Evolutionary conservation across 352 stramenopile species (phyloP), one percentile per base, ranked within the genome.

Genomic region (Pythium aphanidermatum): DNA sequence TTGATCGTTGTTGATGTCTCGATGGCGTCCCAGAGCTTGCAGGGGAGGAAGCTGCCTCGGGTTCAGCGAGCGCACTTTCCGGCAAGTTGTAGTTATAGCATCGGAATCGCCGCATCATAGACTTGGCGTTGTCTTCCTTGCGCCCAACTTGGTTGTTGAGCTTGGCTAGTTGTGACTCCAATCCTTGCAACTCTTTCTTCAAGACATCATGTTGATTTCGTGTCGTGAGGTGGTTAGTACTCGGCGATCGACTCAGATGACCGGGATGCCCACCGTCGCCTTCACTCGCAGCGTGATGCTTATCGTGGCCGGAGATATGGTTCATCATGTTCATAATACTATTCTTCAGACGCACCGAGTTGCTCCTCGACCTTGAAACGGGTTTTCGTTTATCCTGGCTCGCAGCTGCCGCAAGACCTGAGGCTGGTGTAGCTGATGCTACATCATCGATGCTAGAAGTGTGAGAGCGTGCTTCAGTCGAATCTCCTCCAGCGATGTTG

Each of bases 71-170:
- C 37, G 65, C 62, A 16, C 58, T 74, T 50, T 84, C 73, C 3
- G 78, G 71, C 14, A 91, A 58, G 34, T 86, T 91, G 58, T 91
- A 91, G 41, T 91, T 91, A 71, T 86, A 88, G 32, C 75, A 86
- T 2, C 75, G 73, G 37, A 91, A 86, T 7, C 66, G 46, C 5
- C 74, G 66, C 64, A 91, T 65, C 3, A 66, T 72, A 26, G 70
- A 59, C 48, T 78, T 83, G 0, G 73, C 73, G 4, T 46, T 26
- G 14, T 82, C 68, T 46, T 88, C 78, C 27, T 91, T 91, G 12
- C 74, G 43, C 4, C 50, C 49, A 1, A 91, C 71, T 53, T 91
- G 71, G 23, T 74, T 62, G 44, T 84, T 77, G 20, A 91, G 58
- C 35, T 73, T 81, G 1, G 64, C 63, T 2, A 86, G 43, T 29